A percentile compares a stretch with the other conserved stretches of the same genome.
Conservation (phyloP, 805 yeast species). For the Sungouiozyma ichnusensis region DNA sequence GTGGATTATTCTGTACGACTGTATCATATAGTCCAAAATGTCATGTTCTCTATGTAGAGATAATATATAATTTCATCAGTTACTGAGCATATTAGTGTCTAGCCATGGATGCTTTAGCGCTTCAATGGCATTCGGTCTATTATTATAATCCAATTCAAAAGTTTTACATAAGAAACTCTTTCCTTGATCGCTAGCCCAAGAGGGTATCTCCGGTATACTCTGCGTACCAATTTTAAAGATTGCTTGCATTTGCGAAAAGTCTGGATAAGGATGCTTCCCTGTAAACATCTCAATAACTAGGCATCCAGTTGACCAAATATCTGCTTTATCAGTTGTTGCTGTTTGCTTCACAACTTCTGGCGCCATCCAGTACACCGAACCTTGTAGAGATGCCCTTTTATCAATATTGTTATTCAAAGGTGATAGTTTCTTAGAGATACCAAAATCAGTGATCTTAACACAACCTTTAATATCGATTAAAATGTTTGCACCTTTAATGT, state of each 20-base stretch:
- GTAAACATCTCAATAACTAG: slow-evolving; percentile 90
- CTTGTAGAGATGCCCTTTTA: slow-evolving; percentile 73
- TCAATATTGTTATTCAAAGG: slow-evolving; percentile 32
- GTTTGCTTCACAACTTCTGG: slow-evolving; percentile 96
- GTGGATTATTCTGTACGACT: too few species aligned
- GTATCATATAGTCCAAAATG: too few species aligned
- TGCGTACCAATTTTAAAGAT: slow-evolving; percentile 87
- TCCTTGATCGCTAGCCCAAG: slow-evolving; percentile 58
- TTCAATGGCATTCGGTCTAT: slow-evolving; percentile 65
- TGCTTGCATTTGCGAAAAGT: slow-evolving; percentile 93
- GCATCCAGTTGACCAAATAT: slow-evolving; percentile 96
- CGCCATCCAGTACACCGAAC: slow-evolving; percentile 98
- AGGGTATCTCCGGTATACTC: slow-evolving; percentile 70
- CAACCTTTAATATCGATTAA: slow-evolving; percentile 70
- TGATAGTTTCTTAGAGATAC: slow-evolving; percentile 62
- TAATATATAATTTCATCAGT: too few species aligned
- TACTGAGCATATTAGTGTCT: slow-evolving; percentile 17
- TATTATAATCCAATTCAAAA: slow-evolving; percentile 63
- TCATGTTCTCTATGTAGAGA: too few species aligned
- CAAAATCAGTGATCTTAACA: slow-evolving; percentile 80
- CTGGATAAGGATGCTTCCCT: slow-evolving; percentile 93
- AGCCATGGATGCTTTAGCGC: slow-evolving; percentile 43
- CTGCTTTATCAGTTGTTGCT: slow-evolving; percentile 84
- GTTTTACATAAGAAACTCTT: slow-evolving; percentile 53
- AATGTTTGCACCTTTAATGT: slow-evolving; percentile 82